Conservation (phyloP, 192 early-diverging fungal genomes). For the Kappamyces sp. region DNA sequence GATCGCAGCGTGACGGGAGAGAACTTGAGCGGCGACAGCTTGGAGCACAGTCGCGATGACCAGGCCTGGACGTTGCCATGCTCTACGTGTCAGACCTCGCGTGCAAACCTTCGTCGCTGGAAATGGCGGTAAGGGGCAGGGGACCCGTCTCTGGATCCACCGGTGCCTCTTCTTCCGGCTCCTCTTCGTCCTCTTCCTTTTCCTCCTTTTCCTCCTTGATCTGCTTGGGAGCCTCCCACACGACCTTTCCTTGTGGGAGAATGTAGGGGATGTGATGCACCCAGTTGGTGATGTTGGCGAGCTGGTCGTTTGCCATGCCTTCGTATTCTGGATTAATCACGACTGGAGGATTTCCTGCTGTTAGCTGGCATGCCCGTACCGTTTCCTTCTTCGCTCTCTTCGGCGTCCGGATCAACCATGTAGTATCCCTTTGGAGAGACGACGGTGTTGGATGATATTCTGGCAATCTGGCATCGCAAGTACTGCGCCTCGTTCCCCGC, state of each 20-base stretch:
- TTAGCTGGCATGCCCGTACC: constrained; percentile 15
- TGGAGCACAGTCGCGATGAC: constrained; percentile 39
- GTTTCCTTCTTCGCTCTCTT: constrained; percentile 39
- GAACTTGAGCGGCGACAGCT: constrained; percentile 42
- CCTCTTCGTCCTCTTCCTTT: constrained; percentile 28
- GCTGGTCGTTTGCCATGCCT: constrained; percentile 37
- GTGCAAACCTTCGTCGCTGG: constrained; percentile 42
- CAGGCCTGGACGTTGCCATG: constrained; percentile 44
- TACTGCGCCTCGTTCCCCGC: constrained; percentile 54
- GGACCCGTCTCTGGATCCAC: constrained; percentile 52
- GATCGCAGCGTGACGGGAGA: constrained; percentile 44
- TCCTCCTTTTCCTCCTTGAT: constrained; percentile 22
- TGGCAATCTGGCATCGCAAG: constrained; percentile 56
- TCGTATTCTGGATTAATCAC: constrained; percentile 59
- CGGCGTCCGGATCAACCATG: constrained; percentile 54
- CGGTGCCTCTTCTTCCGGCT: constrained; percentile 21
- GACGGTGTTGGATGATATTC: constrained; percentile 50
- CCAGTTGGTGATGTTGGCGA: constrained; percentile 47
- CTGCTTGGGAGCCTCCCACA: constrained; percentile 49
- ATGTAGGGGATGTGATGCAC: constrained; percentile 61
- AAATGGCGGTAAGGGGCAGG: constrained; percentile 31
- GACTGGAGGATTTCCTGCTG: constrained; percentile 36
- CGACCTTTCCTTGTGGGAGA: constrained; percentile 50
- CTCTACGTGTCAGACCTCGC: constrained; percentile 21
- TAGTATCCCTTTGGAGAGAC: constrained; percentile 56